Evolutionary conservation across 2,329 filamentous ascomycete genomes (phyloP), one percentile per base, ranked within the genome.

Genomic region (Penicillium sp.): DNA sequence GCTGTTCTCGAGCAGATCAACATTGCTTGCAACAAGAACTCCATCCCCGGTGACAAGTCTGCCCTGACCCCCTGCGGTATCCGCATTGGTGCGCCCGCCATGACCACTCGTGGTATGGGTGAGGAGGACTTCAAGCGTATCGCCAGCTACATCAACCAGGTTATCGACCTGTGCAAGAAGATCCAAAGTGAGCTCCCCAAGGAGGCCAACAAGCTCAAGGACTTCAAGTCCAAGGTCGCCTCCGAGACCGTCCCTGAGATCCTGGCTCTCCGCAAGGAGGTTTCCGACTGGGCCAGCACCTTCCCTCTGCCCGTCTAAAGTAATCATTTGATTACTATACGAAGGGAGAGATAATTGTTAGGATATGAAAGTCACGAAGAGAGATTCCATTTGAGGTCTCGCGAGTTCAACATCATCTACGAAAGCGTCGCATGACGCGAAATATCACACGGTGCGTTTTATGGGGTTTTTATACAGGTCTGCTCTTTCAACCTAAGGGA

Each of bases 1-100:
- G 88, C 90, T 56, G 89, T 99, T 53, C 87, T 99, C 17, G 94
- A 99, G 81, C 89, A 95, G 75, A 94, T 97, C 78, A 96, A 96
- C 82, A 96, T 99, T 75, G 92, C 94, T 57, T 96, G 91, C 85
- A 99, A 99, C 87, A 99, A 99, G 87, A 99, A 99, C 85, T 88
- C 90, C 55, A 94, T 96, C 53, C 94, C 94, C 33, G 94, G 94
- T 59, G 94, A 99, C 83, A 97, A 96, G 83, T 96, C 90, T 52
- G 94, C 94, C 42, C 84, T 99, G 63, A 96, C 91, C 59, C 94
- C 94, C 48, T 91, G 87, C 69, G 94, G 94, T 80, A 87, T 99
- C 75, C 91, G 94, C 65, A 96, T 99, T 67, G 94, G 94, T 69
- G 94, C 92, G 39, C 94, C 94, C 41, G 94, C 94, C 74, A 99